Conservation (phyloP, 2,329 filamentous ascomycete species). For the Aspergillus fumigatus region DNA sequence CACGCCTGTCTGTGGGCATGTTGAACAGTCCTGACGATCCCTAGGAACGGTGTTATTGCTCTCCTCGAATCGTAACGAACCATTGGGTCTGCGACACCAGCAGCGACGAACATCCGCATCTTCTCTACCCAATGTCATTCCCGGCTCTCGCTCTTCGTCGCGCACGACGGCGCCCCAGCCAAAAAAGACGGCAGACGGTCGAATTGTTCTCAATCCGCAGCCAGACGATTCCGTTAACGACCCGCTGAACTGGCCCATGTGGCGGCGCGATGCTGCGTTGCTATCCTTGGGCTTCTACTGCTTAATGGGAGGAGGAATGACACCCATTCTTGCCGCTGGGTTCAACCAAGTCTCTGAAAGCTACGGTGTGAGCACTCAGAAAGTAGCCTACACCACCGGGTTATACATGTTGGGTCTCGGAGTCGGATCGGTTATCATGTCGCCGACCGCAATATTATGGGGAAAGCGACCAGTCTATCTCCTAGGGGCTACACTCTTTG, state of each 20-base stretch:
- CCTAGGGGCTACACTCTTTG: constrained; percentile 69
- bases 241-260: constrained; percentile 83
- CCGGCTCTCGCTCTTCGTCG: constrained; percentile 37
- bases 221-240: constrained; percentile 88
- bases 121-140: constrained; percentile 46
- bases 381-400: constrained; percentile 81
- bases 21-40: not conserved
- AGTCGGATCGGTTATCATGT: constrained; percentile 75
- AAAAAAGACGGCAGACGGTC: constrained; percentile 76
- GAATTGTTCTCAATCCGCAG: constrained; percentile 84
- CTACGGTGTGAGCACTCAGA: constrained; percentile 62
- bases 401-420: constrained; percentile 93
- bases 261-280: constrained; percentile 74
- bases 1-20: not conserved
- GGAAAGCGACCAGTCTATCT: constrained; percentile 92
- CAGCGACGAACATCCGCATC: constrained; percentile 56
- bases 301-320: constrained; percentile 90
- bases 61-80: constrained; percentile 58
- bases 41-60: constrained; percentile 60
- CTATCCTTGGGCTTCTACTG: constrained; percentile 86
- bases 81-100: constrained; percentile 58
- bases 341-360: constrained; percentile 73
- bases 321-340: constrained; percentile 81
- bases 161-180: constrained; percentile 37
- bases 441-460: constrained; percentile 83